Percentiles rank a stretch among this genome's conserved stretches.
These are phyloP conservation scores for Postia placenta DNA, from an alignment of 768 basidiomycete species.

Conservation along the genomic window DNA sequence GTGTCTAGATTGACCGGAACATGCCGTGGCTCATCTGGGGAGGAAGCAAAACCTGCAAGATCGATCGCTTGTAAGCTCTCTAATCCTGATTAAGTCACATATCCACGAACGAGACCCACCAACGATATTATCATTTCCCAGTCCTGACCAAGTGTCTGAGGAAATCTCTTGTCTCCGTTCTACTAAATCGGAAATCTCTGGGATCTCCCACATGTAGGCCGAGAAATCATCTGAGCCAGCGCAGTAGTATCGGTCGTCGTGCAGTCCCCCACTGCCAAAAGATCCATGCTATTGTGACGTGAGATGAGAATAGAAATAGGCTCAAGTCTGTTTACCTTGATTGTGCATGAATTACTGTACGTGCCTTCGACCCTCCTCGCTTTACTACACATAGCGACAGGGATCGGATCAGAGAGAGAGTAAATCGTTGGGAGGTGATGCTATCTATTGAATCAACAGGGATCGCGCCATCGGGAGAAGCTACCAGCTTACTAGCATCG, in stretches of 20 bases:
- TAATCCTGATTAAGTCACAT: neutral
- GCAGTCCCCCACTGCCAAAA: conserved; percentile 57
- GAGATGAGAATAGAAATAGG: neutral
- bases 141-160: neutral
- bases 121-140: neutral
- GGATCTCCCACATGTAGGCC: conserved; percentile 74
- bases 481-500: conserved; percentile 56
- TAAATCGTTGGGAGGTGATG: conserved; percentile 71
- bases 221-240: conserved; percentile 84
- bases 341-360: conserved; percentile 71
- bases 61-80: conserved; percentile 27
- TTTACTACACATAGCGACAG: conserved; percentile 64
- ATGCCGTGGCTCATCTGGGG: conserved; percentile 33
- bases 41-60: conserved; percentile 41
- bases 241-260: conserved; percentile 54
- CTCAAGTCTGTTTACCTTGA: conserved; percentile 48
- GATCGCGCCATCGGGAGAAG: neutral
- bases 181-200: conserved; percentile 37
- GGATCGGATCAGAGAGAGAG: conserved; percentile 56
- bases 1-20: conserved; percentile 59
- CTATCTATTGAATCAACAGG: conserved; percentile 28
- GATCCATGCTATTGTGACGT: conserved; percentile 58
- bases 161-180: conserved; percentile 40
- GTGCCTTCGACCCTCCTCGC: conserved; percentile 49
- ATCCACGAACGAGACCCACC: conserved; percentile 29